These are phyloP conservation scores for Rhytidiadelphus loreus DNA, from an alignment of 225 moss, liverwort and hornwort genomes.

Conservation along the genomic window DNA sequence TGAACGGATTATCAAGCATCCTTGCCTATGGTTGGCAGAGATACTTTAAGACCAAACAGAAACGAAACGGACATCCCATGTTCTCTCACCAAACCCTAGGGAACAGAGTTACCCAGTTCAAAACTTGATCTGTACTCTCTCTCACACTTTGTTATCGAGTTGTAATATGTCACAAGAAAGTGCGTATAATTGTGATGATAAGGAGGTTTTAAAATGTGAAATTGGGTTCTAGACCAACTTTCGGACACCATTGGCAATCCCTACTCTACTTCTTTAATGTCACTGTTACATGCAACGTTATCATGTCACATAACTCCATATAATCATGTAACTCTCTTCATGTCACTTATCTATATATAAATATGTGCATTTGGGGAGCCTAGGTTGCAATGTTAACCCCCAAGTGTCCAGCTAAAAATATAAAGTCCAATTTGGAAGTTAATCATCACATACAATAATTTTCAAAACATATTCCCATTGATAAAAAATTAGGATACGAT, in stretches of 20 bases:
- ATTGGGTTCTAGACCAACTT: neutral
- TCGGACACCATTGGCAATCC: neutral
- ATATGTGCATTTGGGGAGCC: neutral
- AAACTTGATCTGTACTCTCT: too few species aligned
- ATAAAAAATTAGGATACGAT: neutral
- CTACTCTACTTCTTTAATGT: neutral
- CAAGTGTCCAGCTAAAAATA: too few species aligned
- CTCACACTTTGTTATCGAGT: too few species aligned
- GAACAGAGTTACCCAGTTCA: too few species aligned
- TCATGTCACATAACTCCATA: neutral
- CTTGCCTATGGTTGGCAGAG: neutral
- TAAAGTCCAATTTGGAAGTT: neutral
- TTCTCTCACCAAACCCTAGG: too few species aligned
- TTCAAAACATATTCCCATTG: neutral
- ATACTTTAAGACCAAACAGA: too few species aligned
- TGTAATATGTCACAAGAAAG: too few species aligned
- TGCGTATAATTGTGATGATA: too few species aligned
- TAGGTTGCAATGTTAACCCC: neutral
- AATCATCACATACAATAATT: neutral
- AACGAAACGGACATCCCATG: too few species aligned
- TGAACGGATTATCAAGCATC: neutral
- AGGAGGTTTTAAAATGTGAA: too few species aligned
- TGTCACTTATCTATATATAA: neutral
- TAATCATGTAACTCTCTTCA: neutral
- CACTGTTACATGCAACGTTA: neutral